A percentile compares a stretch with the other conserved stretches of the same genome.
These are phyloP conservation scores for Coemansia sp. DNA, from an alignment of 192 early-diverging fungal species.

Conservation along the genomic window DNA sequence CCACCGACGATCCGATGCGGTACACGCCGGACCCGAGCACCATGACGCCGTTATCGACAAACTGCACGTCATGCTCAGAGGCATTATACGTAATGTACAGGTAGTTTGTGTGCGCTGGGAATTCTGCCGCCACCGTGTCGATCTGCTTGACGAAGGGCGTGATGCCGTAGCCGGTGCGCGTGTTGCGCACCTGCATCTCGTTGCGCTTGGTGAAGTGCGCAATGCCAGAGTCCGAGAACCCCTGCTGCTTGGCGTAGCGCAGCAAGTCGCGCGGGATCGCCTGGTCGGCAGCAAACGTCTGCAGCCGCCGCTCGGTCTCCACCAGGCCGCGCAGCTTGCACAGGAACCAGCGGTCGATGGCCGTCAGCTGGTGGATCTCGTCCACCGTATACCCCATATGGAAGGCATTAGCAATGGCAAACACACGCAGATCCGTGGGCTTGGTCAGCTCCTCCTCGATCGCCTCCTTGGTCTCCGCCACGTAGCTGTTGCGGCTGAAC, in stretches of 20 bases:
- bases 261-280: conserved; percentile 65
- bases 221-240: conserved; percentile 85
- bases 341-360: conserved; percentile 98
- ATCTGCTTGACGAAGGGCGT: conserved; percentile 98
- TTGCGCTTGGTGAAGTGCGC: conserved; percentile 69
- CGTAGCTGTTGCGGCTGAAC: conserved; percentile 74
- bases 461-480: conserved; percentile 60
- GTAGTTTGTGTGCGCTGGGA: conserved; percentile 98
- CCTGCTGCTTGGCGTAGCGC: conserved; percentile 87
- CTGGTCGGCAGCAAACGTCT: conserved; percentile 49
- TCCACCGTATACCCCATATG: conserved; percentile 94
- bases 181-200: conserved; percentile 87
- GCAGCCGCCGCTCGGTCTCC: conserved; percentile 73
- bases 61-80: conserved; percentile 86
- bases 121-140: conserved; percentile 98
- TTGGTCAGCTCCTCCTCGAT: conserved; percentile 88
- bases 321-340: conserved; percentile 91
- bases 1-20: conserved; percentile 97
- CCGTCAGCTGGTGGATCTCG: conserved; percentile 85
- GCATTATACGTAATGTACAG: conserved; percentile 99
- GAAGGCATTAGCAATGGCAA: conserved; percentile 96
- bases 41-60: conserved; percentile 95
- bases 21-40: conserved; percentile 98
- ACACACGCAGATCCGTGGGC: conserved; percentile 94
- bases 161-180: conserved; percentile 78